These are phyloP conservation scores for Arxiozyma heterogenica DNA, from an alignment of 1,139 yeast species.

Conservation along the genomic window DNA sequence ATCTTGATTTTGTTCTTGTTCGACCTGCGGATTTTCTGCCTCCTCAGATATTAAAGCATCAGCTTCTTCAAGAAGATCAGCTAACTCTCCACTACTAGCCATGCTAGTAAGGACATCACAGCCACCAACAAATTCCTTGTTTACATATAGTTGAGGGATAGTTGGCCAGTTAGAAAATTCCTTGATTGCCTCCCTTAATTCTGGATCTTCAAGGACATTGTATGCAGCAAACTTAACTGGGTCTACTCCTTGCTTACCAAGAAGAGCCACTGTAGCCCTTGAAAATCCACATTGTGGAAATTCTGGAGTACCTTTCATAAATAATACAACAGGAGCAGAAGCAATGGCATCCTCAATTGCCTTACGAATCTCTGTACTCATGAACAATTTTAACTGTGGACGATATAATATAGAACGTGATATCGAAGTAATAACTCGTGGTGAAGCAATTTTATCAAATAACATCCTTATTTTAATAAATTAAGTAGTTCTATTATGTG, in stretches of 20 bases:
- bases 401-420: slow-evolving; percentile 3
- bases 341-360: slow-evolving; percentile 81
- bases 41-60: slow-evolving; percentile 76
- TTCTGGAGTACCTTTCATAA: slow-evolving; percentile 96
- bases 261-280: slow-evolving; percentile 82
- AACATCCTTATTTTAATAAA: background rate
- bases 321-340: slow-evolving; percentile 88
- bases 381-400: slow-evolving; percentile 25
- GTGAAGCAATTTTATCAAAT: background rate
- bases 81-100: slow-evolving; percentile 89
- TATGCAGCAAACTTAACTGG: slow-evolving; percentile 94
- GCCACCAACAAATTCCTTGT: slow-evolving; percentile 87
- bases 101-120: slow-evolving; percentile 89
- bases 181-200: slow-evolving; percentile 84
- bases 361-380: slow-evolving; percentile 67
- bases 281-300: slow-evolving; percentile 98
- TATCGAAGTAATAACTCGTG: slow-evolving; percentile 1
- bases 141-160: slow-evolving; percentile 50
- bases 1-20: background rate
- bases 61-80: slow-evolving; percentile 70
- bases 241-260: slow-evolving; percentile 96
- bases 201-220: slow-evolving; percentile 90
- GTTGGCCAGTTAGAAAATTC: slow-evolving; percentile 82
- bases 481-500: background rate
- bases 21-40: slow-evolving; percentile 27